Percentiles rank a stretch among this genome's conserved stretches.
phyloP scores from a whole-genome alignment of 768 basidiomycete species.

The Hypholoma fasciculare region DNA sequence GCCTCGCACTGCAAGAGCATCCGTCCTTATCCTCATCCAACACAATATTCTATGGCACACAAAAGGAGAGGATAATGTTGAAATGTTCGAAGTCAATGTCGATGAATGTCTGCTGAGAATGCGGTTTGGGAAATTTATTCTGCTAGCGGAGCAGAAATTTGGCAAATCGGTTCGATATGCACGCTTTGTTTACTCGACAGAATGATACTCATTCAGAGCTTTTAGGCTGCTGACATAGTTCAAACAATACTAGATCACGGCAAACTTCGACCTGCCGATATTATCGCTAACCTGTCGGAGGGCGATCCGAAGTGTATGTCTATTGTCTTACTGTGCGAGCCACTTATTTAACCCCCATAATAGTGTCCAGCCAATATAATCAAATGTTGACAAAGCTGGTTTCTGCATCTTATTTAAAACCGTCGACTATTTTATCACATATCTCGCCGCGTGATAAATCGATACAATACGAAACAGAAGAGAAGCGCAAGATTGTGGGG shows the following conservation, averaged over 20 bases:
- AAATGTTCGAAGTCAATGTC: constrained; percentile 79
- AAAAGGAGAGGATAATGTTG: constrained; percentile 66
- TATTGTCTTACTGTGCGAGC: background rate
- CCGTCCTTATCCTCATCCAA: constrained; percentile 80
- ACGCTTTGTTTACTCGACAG: background rate
- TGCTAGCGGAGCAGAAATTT: constrained; percentile 68
- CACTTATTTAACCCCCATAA: background rate
- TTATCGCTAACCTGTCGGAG: constrained; percentile 51
- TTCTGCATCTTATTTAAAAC: constrained; percentile 71
- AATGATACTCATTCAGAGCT: background rate
- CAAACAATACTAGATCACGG: constrained; percentile 81
- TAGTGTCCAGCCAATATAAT: constrained; percentile 43
- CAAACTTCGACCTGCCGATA: constrained; percentile 76
- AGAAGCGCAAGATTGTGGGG: constrained; percentile 68
- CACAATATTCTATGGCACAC: constrained; percentile 93
- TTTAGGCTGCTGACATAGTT: constrained; percentile 74
- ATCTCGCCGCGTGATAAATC: constrained; percentile 78
- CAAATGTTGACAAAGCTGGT: constrained; percentile 73
- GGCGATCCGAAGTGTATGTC: constrained; percentile 59
- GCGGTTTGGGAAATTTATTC: constrained; percentile 82
- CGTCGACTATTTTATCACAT: constrained; percentile 77
- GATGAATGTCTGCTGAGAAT: constrained; percentile 82
- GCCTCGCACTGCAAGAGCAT: constrained; percentile 65
- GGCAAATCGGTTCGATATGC: constrained; percentile 61
- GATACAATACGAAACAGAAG: constrained; percentile 80